A percentile compares a stretch with the other conserved stretches of the same genome.
Conservation (phyloP, 1,284 basidiomycete genomes). For the Moesziomyces parantarcticus region DNA sequence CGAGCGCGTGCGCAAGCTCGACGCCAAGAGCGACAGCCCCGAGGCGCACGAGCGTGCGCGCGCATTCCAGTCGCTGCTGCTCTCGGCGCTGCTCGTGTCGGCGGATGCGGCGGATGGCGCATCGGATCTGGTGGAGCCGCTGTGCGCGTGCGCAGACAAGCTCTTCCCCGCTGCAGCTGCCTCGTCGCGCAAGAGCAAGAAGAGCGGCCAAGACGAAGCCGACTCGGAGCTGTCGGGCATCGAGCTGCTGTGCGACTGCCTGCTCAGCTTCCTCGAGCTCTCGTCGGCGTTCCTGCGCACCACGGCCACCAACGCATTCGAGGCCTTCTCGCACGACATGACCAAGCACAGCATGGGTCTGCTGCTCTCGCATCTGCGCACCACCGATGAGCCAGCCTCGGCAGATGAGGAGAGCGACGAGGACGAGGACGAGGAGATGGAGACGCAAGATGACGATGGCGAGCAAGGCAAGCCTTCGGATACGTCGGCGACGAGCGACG, state of each 20-base stretch:
- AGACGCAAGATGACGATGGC: constrained; percentile 1
- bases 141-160: constrained; percentile 63
- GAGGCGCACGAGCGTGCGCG: constrained; percentile 28
- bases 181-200: constrained; percentile 23
- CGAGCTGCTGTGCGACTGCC: constrained; percentile 85
- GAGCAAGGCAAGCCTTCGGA: constrained; percentile 67
- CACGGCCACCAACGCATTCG: constrained; percentile 84
- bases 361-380: constrained; percentile 72
- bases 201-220: constrained; percentile 68
- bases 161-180: constrained; percentile 36
- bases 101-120: constrained; percentile 71
- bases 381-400: constrained; percentile 21
- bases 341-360: constrained; percentile 82
- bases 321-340: constrained; percentile 77
- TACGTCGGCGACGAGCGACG: constrained; percentile 51
- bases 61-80: constrained; percentile 55
- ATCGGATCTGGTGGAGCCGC: constrained; percentile 52
- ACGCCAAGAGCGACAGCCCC: constrained; percentile 26
- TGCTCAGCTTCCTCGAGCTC: constrained; percentile 88
- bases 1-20: constrained; percentile 48
- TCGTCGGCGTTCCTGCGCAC: constrained; percentile 84
- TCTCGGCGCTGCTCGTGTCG: constrained; percentile 54
- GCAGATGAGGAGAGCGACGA: constrained; percentile 40
- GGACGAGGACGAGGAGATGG: constrained; percentile 18
- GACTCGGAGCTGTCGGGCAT: constrained; percentile 75